A percentile compares a stretch with the other conserved stretches of the same genome.
Conservation (phyloP, 1,139 yeast species). For the Hyphopichia khmerensis region DNA sequence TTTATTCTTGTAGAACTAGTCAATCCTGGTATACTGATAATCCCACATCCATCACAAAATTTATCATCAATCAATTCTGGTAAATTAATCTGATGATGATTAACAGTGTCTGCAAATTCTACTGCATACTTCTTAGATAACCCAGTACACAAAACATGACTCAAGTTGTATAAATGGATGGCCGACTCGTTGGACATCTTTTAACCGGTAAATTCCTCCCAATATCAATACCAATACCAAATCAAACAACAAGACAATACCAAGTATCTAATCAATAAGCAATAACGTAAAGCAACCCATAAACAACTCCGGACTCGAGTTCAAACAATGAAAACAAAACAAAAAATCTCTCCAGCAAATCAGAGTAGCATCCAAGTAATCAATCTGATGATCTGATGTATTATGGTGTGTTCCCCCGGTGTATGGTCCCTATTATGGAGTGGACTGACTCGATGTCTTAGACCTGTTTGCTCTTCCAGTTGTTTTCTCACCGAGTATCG, state of each 20-base stretch:
- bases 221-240: no score
- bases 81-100: slow-evolving; percentile 24
- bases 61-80: slow-evolving; percentile 25
- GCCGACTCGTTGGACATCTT: no score
- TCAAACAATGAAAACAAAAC: no score
- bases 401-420: background rate
- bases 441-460: no score
- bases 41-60: slow-evolving; percentile 48
- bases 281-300: no score
- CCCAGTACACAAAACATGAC: slow-evolving; percentile 24
- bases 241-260: background rate
- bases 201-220: no score
- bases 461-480: no score
- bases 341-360: background rate
- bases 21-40: slow-evolving; percentile 45
- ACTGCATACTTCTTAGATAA: slow-evolving; percentile 27
- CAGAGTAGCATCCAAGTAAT: background rate
- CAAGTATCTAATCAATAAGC: no score
- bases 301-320: no score
- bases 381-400: background rate
- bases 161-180: slow-evolving; percentile 29
- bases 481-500: slow-evolving; percentile 9
- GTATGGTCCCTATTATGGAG: background rate
- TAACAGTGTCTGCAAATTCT: slow-evolving; percentile 20
- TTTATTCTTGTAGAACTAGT: slow-evolving; percentile 26